Conservation (phyloP, 495 filamentous ascomycete species). For the Xylaria palmicola region DNA sequence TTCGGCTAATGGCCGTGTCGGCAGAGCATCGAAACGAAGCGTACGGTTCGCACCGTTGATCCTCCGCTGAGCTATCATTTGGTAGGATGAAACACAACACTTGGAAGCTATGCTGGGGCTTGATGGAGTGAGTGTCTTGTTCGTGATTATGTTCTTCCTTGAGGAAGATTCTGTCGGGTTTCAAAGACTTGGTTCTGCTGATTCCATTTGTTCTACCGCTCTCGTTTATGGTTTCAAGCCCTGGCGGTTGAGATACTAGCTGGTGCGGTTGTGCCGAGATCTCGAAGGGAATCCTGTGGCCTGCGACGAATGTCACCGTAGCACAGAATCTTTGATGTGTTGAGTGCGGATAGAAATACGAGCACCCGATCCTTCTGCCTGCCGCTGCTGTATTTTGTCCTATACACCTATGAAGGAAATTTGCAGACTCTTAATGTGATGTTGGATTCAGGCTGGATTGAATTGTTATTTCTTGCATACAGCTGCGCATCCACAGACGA, state of each 20-base stretch:
- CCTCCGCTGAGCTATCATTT: background rate
- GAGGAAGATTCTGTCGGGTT: background rate
- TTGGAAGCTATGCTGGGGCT: background rate
- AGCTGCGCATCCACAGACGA: background rate
- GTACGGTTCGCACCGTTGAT: background rate
- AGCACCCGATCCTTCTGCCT: slow-evolving; percentile 1
- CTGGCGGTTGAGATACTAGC: background rate
- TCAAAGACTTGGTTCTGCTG: background rate
- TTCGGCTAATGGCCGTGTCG: background rate
- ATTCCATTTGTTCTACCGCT: background rate
- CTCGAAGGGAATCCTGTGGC: background rate
- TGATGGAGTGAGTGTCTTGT: slow-evolving; percentile 4
- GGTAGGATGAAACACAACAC: slow-evolving; percentile 1
- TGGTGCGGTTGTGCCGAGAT: background rate
- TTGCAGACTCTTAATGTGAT: no score
- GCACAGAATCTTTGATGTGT: background rate
- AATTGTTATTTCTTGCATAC: background rate
- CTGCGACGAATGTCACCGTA: slow-evolving; percentile 9
- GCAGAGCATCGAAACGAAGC: background rate
- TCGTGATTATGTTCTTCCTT: background rate
- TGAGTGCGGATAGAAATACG: background rate
- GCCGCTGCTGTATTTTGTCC: background rate
- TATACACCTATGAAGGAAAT: no score
- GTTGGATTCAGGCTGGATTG: no score
- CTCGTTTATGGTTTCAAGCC: background rate